Base-by-base conservation (phyloP, 257 asterid genomes). In the Handroanthus guayacan region DNA sequence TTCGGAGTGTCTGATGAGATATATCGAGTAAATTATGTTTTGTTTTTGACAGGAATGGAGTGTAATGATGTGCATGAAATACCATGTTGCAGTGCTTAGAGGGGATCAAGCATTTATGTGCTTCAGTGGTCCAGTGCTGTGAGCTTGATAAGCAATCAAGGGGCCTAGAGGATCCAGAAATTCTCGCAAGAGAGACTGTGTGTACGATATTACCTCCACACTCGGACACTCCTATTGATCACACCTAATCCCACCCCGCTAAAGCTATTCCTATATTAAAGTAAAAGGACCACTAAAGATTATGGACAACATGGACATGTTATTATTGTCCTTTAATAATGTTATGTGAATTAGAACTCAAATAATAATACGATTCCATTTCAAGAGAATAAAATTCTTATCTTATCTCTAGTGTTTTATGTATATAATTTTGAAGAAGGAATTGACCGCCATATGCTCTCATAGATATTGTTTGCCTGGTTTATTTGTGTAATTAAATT, bases 1-100 rank as follows among this genome's bases (percentile, higher is more conserved):
- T 52, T 38, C 51, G 3, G 25, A 4, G 0, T 62, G 51, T 71
- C 67, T 39, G 9, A 75, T 75, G 62, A 47, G 31, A 50, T 74
- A 45, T 39, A 18, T 48, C 54, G 20, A 58, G 47, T 48, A 16
- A 62, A 56, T 39, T 2, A 69, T 10, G 68, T 41, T 43, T 75
- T 10, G 50, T 69, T 37, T 77, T 58, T 64, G 77, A 76, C 93
- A 93, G 99, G 87, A 70, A 93, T 93, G 97, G 97, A 91, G 94
- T 60, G 75, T 85, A 86, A 84, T 93, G 89, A 88, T 69, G 87
- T 81, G 75, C 87, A 78, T 64, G 83, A 70, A 74, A 43, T 85
- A 90, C 97, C 96, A 95, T 93, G 97, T 69, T 89, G 97, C 96
- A 84, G 96, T 90, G 93, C 89, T 12, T 93, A 91, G 99, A 84